Evolutionary conservation across 1,139 yeast species (phyloP).

Genomic region (Pneumocystis murina): DNA sequence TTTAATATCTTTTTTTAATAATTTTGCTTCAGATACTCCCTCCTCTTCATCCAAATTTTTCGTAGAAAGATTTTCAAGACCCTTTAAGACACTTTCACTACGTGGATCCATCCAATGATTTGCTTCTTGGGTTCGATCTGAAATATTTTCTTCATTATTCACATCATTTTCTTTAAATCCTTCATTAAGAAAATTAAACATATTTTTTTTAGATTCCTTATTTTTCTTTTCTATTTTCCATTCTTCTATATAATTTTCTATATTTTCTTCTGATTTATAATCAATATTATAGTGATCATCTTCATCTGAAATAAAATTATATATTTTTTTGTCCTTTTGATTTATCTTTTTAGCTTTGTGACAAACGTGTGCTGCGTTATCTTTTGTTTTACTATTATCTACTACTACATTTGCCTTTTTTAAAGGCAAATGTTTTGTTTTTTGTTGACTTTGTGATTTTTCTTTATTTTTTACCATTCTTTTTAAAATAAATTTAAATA

Average conservation of each 20-base stretch:
- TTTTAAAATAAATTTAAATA: not conserved
- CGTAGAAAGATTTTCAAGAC: slow-evolving; percentile 2
- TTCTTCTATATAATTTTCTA: not conserved
- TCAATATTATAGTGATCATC: not conserved
- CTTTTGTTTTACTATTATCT: not conserved
- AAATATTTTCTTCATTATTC: not conserved
- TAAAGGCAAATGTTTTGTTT: not conserved
- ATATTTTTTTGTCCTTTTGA: not conserved
- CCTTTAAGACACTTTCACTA: not conserved
- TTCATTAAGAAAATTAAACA: not conserved
- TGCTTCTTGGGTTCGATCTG: not conserved
- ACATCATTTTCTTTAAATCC: slow-evolving; percentile 1
- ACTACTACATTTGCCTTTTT: not conserved
- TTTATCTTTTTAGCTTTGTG: not conserved
- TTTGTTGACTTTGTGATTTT: not conserved
- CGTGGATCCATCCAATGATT: not conserved
- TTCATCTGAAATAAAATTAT: not conserved
- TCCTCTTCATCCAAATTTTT: slow-evolving; percentile 3
- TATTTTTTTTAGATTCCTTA: not conserved
- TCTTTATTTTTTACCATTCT: not conserved
- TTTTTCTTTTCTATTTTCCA: not conserved
- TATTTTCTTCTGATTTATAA: not conserved
- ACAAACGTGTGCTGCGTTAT: not conserved
- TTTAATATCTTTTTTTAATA: slow-evolving; percentile 2
- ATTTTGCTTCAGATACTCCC: slow-evolving; percentile 5